Percentiles rank a stretch among this genome's conserved stretches.
Evolutionary conservation across 2,329 filamentous ascomycete species (phyloP).

Genomic region (Pseudogymnoascus sp.): DNA sequence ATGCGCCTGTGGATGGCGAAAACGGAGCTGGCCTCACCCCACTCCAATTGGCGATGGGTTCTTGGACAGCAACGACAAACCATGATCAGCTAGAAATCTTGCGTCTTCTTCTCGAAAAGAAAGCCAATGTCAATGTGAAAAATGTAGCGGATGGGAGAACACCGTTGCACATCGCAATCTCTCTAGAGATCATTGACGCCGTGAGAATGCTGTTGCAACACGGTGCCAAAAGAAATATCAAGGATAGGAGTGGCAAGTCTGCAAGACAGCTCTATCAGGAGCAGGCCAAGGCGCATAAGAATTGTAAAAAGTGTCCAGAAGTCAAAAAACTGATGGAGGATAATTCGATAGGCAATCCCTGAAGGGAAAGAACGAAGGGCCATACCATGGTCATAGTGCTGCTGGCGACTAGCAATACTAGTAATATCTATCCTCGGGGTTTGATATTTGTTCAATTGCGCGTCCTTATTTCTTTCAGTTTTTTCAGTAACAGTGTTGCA

Average conservation of each 20-base stretch:
- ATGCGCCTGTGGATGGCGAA: slow-evolving; percentile 7
- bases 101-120: slow-evolving; percentile 13
- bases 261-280: not conserved
- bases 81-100: slow-evolving; percentile 12
- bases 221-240: slow-evolving; percentile 1
- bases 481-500: not conserved
- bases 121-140: slow-evolving; percentile 10
- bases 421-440: not conserved
- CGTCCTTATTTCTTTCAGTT: not conserved
- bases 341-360: not conserved
- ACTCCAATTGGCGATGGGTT: slow-evolving; percentile 8
- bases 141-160: not conserved
- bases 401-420: not conserved
- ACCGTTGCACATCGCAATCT: slow-evolving; percentile 10
- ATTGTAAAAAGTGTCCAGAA: not conserved
- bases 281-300: not conserved
- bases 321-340: not conserved
- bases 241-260: slow-evolving; percentile 7
- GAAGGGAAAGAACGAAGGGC: not conserved
- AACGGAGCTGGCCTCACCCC: slow-evolving; percentile 12
- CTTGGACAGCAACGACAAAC: not conserved
- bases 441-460: not conserved
- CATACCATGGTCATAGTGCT: not conserved
- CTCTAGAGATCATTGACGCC: slow-evolving; percentile 8
- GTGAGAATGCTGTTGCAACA: slow-evolving; percentile 11